phyloP scores from a whole-genome alignment of 176 grass and related monocot genomes.

The Sorghum bicolor region DNA sequence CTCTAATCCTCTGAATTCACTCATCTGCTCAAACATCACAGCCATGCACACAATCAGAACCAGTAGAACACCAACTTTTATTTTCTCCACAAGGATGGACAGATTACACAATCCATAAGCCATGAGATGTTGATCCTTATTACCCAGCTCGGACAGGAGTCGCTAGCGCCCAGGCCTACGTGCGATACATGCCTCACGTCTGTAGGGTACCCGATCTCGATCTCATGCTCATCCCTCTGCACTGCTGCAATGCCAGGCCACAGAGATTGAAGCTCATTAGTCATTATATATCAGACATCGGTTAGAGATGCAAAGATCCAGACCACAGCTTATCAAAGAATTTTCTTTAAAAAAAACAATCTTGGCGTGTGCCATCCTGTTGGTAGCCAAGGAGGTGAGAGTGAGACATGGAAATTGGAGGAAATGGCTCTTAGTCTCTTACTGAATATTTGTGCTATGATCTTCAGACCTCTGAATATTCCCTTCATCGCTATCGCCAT shows the following conservation, averaged over 20 bases:
- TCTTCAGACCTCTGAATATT: conserved; percentile 57
- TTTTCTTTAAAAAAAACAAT: no score
- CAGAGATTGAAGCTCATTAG: not conserved
- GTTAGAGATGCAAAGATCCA: not conserved
- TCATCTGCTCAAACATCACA: conserved; percentile 46
- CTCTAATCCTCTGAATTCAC: conserved; percentile 44
- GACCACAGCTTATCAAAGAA: not conserved
- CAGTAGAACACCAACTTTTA: no score
- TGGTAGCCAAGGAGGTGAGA: not conserved
- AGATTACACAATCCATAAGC: not conserved
- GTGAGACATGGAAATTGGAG: not conserved
- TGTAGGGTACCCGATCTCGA: conserved; percentile 72
- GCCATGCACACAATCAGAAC: not conserved
- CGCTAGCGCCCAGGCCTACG: conserved; percentile 39
- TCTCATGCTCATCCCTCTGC: conserved; percentile 62
- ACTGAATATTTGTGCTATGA: conserved; percentile 67
- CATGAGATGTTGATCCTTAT: conserved; percentile 23
- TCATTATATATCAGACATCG: not conserved
- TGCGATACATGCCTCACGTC: conserved; percentile 74
- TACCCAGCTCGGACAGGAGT: conserved; percentile 54
- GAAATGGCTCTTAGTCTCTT: conserved; percentile 28
- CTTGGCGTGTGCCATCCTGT: not conserved
- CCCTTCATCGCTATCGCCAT: conserved; percentile 52
- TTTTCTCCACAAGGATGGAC: not conserved
- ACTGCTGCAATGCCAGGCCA: conserved; percentile 11